These are phyloP conservation scores for Kregervanrija pseudodelftensis DNA, from an alignment of 805 yeast genomes.

Conservation along the genomic window DNA sequence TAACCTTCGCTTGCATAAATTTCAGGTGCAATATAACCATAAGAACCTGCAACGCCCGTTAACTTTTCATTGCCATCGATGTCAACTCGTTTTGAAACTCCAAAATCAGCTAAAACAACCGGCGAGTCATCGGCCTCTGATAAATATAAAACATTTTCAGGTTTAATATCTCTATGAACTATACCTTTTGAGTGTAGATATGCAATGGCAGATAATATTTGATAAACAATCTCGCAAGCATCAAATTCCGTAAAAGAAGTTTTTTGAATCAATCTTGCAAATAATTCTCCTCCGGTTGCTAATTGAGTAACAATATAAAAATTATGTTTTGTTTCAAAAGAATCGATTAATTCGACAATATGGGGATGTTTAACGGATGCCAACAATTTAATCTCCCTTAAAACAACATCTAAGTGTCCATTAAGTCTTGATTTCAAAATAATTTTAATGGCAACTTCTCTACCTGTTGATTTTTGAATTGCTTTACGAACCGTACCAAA, in stretches of 20 bases:
- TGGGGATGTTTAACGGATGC: slow-evolving; percentile 70
- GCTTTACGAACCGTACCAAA: slow-evolving; percentile 91
- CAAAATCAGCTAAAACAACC: slow-evolving; percentile 90
- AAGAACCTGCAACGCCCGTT: slow-evolving; percentile 54
- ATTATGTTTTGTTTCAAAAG: slow-evolving; percentile 91
- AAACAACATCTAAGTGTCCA: slow-evolving; percentile 55
- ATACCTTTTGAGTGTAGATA: slow-evolving; percentile 73
- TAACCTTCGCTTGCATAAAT: slow-evolving; percentile 54
- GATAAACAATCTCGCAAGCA: slow-evolving; percentile 69
- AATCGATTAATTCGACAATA: slow-evolving; percentile 83
- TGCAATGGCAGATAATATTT: slow-evolving; percentile 68
- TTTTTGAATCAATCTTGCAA: slow-evolving; percentile 71
- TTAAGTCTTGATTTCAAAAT: slow-evolving; percentile 78
- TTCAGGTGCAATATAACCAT: slow-evolving; percentile 97
- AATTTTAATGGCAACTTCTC: slow-evolving; percentile 86
- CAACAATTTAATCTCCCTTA: slow-evolving; percentile 69
- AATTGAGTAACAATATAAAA: slow-evolving; percentile 90
- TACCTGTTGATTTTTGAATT: slow-evolving; percentile 33
- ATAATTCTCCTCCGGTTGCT: slow-evolving; percentile 94
- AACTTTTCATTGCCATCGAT: slow-evolving; percentile 16
- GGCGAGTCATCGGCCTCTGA: slow-evolving; percentile 54
- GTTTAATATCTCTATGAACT: slow-evolving; percentile 92
- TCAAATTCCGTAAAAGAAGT: slow-evolving; percentile 88
- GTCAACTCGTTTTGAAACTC: slow-evolving; percentile 74
- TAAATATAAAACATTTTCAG: slow-evolving; percentile 81